A percentile compares a stretch with the other conserved stretches of the same genome.
phyloP scores from a whole-genome alignment of 1,284 basidiomycete species.

The Mixia osmundae region DNA sequence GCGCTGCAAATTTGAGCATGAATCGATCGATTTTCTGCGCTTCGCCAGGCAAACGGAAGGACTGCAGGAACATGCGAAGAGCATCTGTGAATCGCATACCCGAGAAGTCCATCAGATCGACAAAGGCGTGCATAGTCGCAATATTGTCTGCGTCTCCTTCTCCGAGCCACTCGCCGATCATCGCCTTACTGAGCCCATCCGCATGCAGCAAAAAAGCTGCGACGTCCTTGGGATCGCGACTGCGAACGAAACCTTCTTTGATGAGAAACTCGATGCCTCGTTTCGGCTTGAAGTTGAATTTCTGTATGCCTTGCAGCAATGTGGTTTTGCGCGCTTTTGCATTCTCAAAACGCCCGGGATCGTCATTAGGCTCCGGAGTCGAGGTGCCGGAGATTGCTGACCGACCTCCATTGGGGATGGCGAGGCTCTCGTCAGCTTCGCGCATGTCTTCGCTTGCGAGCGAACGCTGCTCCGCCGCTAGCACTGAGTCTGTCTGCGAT shows the following conservation, averaged over 20 bases:
- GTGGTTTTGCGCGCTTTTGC: slow-evolving; percentile 95
- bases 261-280: slow-evolving; percentile 74
- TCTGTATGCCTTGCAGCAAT: slow-evolving; percentile 80
- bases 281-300: slow-evolving; percentile 97
- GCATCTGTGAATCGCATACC: slow-evolving; percentile 64
- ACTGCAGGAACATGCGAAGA: slow-evolving; percentile 62
- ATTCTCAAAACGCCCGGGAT: slow-evolving; percentile 79
- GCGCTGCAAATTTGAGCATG: slow-evolving; percentile 92
- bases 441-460: slow-evolving; percentile 4
- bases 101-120: slow-evolving; percentile 68
- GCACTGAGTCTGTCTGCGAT: slow-evolving; percentile 8
- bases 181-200: slow-evolving; percentile 81
- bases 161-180: slow-evolving; percentile 95
- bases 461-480: slow-evolving; percentile 7
- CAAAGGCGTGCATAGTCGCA: slow-evolving; percentile 85
- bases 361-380: slow-evolving; percentile 32
- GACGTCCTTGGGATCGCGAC: slow-evolving; percentile 49
- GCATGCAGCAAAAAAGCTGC: slow-evolving; percentile 69
- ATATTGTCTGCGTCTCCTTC: slow-evolving; percentile 75
- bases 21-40: slow-evolving; percentile 95
- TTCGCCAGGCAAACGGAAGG: slow-evolving; percentile 85
- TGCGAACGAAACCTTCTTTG: slow-evolving; percentile 69
- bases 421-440: slow-evolving; percentile 3
- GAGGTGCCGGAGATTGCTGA: not conserved
- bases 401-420: not conserved